phyloP scores from a whole-genome alignment of 371 early-diverging fungal genomes.

The Apophysomyces variabilis region DNA sequence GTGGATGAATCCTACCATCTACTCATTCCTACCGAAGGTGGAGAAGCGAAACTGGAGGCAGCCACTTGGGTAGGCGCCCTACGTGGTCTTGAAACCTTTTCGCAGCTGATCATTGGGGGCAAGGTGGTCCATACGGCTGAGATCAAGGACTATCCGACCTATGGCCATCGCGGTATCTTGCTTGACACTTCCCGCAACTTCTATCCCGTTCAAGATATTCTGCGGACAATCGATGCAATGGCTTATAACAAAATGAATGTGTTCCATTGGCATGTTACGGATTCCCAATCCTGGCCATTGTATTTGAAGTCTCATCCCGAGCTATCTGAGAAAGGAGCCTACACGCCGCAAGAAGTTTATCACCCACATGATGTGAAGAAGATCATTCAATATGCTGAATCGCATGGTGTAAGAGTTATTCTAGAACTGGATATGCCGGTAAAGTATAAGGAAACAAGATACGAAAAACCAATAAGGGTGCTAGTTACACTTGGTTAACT shows the following conservation, averaged over 20 bases:
- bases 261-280: constrained; percentile 86
- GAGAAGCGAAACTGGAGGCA: constrained; percentile 59
- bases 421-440: constrained; percentile 81
- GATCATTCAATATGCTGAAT: constrained; percentile 65
- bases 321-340: constrained; percentile 70
- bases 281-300: constrained; percentile 80
- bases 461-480: not conserved
- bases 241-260: constrained; percentile 81
- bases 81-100: constrained; percentile 78
- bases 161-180: constrained; percentile 75
- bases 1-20: constrained; percentile 75
- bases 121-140: constrained; percentile 57
- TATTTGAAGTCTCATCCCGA: constrained; percentile 67
- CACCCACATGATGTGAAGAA: constrained; percentile 60
- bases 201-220: constrained; percentile 62
- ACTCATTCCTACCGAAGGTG: constrained; percentile 52
- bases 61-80: constrained; percentile 80
- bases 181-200: constrained; percentile 83
- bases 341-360: constrained; percentile 61
- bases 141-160: constrained; percentile 74
- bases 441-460: not conserved
- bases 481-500: too few species aligned
- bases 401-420: constrained; percentile 78
- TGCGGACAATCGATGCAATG: constrained; percentile 76
- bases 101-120: constrained; percentile 62